Evolutionary conservation across 2,329 filamentous ascomycete species (phyloP), one percentile per base, ranked within the genome.

Genomic region (Sporothrix curviconia): DNA sequence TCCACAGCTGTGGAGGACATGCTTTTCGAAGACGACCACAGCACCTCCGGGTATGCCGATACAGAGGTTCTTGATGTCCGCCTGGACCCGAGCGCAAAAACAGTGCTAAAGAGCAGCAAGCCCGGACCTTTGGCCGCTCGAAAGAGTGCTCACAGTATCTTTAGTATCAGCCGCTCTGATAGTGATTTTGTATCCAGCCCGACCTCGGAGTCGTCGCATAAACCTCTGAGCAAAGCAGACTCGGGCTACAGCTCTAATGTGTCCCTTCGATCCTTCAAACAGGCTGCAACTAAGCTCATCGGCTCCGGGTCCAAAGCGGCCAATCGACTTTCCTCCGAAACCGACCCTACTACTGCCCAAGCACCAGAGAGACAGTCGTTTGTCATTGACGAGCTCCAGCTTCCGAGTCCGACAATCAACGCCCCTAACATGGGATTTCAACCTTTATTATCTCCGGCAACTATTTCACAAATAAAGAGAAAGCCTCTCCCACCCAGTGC

Each of bases 171-270:
- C 6, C 70, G 73, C 52, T 70, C 72, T 3, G 79, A 82, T 58
- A 82, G 79, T 60, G 80, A 78, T 2, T 73, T 80, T 44, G 68
- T 74, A 28, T 74, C 76, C 1, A 78, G 73, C 55, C 74, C 76
- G 4, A 71, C 71, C 1, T 74, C 74, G 4, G 72, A 76, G 51
- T 68, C 63, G 14, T 72, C 74, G 1, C 70, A 70, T 15, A 77
- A 74, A 56, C 68, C 76, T 5, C 68, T 81, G n/a, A 75, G 77
- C 32, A 83, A 83, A 60, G 76, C 79, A 39, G 82, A 85, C 64
- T 84, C 81, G 25, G 81, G 81, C 15, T 85, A 85, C 63, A 80
- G 80, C 63, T 85, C 81, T 7, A 83, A 78, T 63, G 71, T 80
- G 4, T 85, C 82, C 12, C 66, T 83, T 17, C 75, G 78, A 39